Evolutionary conservation across 225 moss, liverwort and hornwort genomes (phyloP).

Genomic region (Antitrichia curtipendula): DNA sequence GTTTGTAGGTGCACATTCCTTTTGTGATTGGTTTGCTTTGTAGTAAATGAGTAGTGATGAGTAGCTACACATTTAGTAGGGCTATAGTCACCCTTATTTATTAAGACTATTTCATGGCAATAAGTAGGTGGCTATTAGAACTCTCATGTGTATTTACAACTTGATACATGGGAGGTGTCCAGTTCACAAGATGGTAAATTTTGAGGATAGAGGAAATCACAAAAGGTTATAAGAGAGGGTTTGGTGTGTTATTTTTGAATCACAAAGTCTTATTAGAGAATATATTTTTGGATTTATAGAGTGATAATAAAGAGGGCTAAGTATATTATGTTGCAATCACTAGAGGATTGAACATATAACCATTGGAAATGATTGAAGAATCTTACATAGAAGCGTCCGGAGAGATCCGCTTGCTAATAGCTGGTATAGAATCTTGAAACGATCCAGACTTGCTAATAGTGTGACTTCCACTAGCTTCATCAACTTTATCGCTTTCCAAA

Average conservation of each 20-base stretch:
- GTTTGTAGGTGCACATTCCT: rapidly evolving
- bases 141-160: neutral
- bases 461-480: neutral
- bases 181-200: neutral
- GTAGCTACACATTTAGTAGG: neutral
- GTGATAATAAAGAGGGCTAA: too few relatives aligned
- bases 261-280: neutral
- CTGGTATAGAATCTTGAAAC: slow-evolving; percentile 12
- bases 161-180: neutral
- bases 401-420: neutral
- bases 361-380: neutral
- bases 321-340: neutral
- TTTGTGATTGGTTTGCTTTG: neutral
- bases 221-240: neutral
- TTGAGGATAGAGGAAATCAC: neutral
- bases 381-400: slow-evolving; percentile 13
- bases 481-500: neutral
- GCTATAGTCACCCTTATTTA: neutral
- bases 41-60: neutral
- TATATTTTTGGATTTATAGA: neutral
- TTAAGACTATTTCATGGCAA: neutral
- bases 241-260: neutral
- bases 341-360: too few relatives aligned
- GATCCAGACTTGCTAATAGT: slow-evolving; percentile 19
- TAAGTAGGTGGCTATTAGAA: neutral